phyloP scores from a whole-genome alignment of 345 rosid genomes.

The Aquilaria malaccensis region DNA sequence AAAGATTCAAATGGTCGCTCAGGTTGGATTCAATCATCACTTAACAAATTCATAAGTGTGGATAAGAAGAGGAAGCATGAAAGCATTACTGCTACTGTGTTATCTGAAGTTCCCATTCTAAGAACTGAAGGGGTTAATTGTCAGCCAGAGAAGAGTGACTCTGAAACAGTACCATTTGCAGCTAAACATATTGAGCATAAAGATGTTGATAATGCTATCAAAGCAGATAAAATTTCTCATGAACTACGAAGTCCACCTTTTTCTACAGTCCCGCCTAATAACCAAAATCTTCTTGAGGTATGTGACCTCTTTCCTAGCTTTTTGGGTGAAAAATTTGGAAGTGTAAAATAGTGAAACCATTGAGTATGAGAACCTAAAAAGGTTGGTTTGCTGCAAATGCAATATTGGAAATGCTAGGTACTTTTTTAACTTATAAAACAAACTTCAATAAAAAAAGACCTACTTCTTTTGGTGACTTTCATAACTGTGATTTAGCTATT shows the following conservation, averaged over 20 bases:
- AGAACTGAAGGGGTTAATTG: constrained; percentile 40
- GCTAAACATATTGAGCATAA: constrained; percentile 21
- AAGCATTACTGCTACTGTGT: constrained; percentile 29
- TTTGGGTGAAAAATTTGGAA: constrained; percentile 5
- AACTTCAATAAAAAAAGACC: too few relatives aligned
- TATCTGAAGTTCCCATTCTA: constrained; percentile 78
- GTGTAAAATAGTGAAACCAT: background rate
- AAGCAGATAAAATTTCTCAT: constrained; percentile 19
- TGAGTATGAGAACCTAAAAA: background rate
- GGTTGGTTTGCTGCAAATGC: background rate
- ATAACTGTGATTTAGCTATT: too few relatives aligned
- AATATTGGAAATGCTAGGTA: background rate
- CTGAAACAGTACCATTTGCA: constrained; percentile 23
- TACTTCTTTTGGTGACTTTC: too few relatives aligned
- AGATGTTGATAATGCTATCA: constrained; percentile 28
- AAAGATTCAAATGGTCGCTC: constrained; percentile 25
- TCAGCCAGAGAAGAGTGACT: constrained; percentile 28
- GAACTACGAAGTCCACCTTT: constrained; percentile 24
- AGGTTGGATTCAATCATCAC: constrained; percentile 56
- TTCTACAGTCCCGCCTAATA: constrained; percentile 21
- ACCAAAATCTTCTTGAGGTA: constrained; percentile 35
- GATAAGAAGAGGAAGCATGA: constrained; percentile 87
- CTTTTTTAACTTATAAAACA: too few relatives aligned
- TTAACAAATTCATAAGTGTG: constrained; percentile 55
- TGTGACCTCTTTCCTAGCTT: constrained; percentile 11